A percentile compares a stretch with the other conserved stretches of the same genome.
phyloP scores from a whole-genome alignment of 139 green algal genomes.

The Diplosphaera chodatii region DNA sequence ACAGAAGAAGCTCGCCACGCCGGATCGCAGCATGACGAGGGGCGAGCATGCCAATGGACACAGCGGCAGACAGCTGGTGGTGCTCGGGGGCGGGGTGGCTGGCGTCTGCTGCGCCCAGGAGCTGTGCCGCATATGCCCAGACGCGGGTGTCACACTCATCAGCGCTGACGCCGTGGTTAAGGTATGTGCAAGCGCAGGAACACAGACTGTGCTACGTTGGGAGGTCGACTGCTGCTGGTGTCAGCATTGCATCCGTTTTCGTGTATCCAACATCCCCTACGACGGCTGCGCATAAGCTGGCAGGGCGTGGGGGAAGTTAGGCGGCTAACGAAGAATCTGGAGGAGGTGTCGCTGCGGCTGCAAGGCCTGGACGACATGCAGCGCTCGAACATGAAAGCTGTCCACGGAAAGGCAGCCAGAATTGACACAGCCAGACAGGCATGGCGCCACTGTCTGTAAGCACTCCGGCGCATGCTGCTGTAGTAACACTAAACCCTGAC shows the following conservation, averaged over 20 bases:
- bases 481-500: no score
- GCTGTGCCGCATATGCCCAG: conserved; percentile 39
- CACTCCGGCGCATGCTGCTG: no score
- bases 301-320: conserved; percentile 49
- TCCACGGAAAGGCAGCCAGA: conserved; percentile 28
- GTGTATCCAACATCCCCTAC: not conserved
- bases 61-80: conserved; percentile 24
- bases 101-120: conserved; percentile 73
- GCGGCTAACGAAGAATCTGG: conserved; percentile 36
- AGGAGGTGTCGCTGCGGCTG: conserved; percentile 44
- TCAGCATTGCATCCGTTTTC: not conserved
- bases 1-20: no score
- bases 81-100: conserved; percentile 73
- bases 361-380: conserved; percentile 34
- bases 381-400: conserved; percentile 33
- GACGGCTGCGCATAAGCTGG: no score
- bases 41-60: no score
- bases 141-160: conserved; percentile 43
- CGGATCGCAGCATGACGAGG: no score
- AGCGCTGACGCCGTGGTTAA: conserved; percentile 51
- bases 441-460: not conserved
- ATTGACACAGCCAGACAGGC: conserved; percentile 30
- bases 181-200: conserved; percentile 9
- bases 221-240: no score
- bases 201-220: no score